Evolutionary conservation across 1,284 basidiomycete genomes (phyloP), one percentile per base, ranked within the genome.

Genomic region (Chiua sp.): DNA sequence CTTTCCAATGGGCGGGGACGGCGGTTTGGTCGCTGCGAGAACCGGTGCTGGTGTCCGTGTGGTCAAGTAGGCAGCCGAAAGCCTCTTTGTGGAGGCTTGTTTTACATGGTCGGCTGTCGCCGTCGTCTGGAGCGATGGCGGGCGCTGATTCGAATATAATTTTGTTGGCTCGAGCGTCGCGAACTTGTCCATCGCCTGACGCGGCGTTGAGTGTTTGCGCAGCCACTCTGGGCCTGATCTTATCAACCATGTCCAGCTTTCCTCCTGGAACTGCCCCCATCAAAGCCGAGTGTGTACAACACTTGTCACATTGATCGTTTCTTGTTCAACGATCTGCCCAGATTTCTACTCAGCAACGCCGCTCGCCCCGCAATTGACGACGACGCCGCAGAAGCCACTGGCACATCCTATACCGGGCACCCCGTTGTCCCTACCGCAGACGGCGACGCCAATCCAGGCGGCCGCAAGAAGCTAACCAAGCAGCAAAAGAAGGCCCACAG

Each of bases 371-470:
- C 77, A 6, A 82, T 83, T 13, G 90, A 93, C 68, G 92, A 94
- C 68, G 92, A 94, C 69, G 86, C 85, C 7, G 91, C 91, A 8
- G 92, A 94, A 70, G 88, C 86, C 16, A 78, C 78, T n/a, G n/a
- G n/a, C 13, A 84, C 84, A 0, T 79, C 78, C 22, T 79, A 78
- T 64, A 59, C 66, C 56, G 77, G 64, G 50, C 71, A 63, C 51
- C 63, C 58, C 52, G 63, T 60, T 56, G 66, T 65, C 30, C 55
- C 57, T 37, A 65, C 61, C 16, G 60, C 68, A 18, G 67, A 72
- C 20, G 72, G 64, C 50, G 75, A 71, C 52, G 61, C 63, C 60
- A 55, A 76, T 74, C 42, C 75, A 76, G 72, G 74, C 32, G 68
- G 74, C 48, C 73, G 80, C 39, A 79, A 80, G 67, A 83, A 82